Evolutionary conservation across 345 rosid species (phyloP), one percentile per base, ranked within the genome.

Genomic region (Acer negundo): DNA sequence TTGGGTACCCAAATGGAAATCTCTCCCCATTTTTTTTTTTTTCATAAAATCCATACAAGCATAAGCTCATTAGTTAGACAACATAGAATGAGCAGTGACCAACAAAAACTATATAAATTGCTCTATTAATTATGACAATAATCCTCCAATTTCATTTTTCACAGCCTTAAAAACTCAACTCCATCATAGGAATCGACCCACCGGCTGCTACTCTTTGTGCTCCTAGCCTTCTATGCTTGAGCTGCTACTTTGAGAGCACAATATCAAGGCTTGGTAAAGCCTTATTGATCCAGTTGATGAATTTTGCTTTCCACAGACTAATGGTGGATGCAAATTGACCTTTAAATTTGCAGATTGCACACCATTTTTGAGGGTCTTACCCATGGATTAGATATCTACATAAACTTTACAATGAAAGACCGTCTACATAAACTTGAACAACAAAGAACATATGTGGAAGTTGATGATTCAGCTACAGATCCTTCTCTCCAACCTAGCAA

Each of bases 171-270:
- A 85, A 91, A 59, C 84, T 82, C 64, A 86, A 56, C 61, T 93
- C 95, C 70, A 75, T 78, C 49, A 69, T 67, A 1, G 97, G 94
- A 81, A 90, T 80, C 42, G 93, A 78, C 80, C 98, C 97, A 69
- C 99, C 98, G 70, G 91, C 93, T 12, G 95, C 94, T 82, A 89
- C 88, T 71, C 93, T 88, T 80, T 93, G 96, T 90, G 94, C 92
- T 95, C 98, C 86, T 24, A 24, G n/a, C n/a, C n/a, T n/a, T n/a
- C n/a, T n/a, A n/a, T 24, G 26, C 26, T 24, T 24, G 26, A 24
- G 26, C 26, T 24, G 26, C 26, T 24, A 1, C 26, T n/a, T n/a
- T n/a, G n/a, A n/a, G n/a, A n/a, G n/a, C n/a, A n/a, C n/a, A n/a
- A n/a, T n/a, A n/a, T n/a, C n/a, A n/a, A n/a, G n/a, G n/a, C n/a